Conservation (phyloP, 345 rosid genomes). For the Viola odorata region DNA sequence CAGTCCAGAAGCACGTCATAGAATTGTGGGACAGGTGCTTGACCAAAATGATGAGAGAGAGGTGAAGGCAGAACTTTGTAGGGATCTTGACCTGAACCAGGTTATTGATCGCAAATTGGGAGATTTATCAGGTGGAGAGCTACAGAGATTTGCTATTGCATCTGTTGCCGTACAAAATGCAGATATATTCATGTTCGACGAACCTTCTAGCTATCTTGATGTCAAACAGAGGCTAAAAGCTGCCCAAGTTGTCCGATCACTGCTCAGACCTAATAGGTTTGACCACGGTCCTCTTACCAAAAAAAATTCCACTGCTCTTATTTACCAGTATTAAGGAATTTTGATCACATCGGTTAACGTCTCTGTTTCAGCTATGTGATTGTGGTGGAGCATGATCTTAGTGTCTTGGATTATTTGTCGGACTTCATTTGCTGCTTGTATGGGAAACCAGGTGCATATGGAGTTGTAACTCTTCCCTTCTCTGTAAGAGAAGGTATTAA, state of each 20-base stretch:
- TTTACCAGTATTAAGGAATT: background rate
- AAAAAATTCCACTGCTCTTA: background rate
- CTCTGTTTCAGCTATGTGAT: conserved; percentile 73
- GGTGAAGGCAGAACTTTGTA: conserved; percentile 67
- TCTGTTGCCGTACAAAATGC: conserved; percentile 92
- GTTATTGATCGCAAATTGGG: conserved; percentile 87
- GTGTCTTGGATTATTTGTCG: conserved; percentile 92
- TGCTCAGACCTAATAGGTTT: conserved; percentile 86
- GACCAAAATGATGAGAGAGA: conserved; percentile 87
- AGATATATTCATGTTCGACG: conserved; percentile 99
- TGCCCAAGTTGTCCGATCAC: conserved; percentile 84
- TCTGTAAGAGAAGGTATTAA: conserved; percentile 97
- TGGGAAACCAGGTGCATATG: conserved; percentile 97
- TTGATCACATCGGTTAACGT: background rate
- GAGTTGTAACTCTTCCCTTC: conserved; percentile 96
- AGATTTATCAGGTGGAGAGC: conserved; percentile 97
- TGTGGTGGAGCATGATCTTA: conserved; percentile 98
- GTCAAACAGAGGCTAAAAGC: conserved; percentile 99
- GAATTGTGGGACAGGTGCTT: conserved; percentile 89
- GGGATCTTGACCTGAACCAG: conserved; percentile 82
- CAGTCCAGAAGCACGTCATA: conserved; percentile 87
- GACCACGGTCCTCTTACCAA: conserved; percentile 4
- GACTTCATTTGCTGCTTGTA: conserved; percentile 95
- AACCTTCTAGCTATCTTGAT: conserved; percentile 98
- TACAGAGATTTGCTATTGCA: conserved; percentile 96